phyloP scores from a whole-genome alignment of 1,284 basidiomycete species.

The Mycena citricolor region DNA sequence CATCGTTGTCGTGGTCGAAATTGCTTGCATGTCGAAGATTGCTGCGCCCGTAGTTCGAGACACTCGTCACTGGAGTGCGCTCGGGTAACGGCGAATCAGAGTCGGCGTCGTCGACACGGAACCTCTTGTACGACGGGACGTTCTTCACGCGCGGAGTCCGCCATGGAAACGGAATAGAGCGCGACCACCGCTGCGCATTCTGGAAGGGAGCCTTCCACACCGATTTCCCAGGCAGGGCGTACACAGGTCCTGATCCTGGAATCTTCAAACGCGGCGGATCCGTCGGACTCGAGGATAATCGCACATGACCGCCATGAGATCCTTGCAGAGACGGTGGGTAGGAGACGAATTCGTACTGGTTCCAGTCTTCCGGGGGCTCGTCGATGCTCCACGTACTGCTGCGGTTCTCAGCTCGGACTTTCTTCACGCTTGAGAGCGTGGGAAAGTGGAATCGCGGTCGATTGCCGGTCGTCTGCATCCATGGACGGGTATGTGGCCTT shows the following conservation, averaged over 20 bases:
- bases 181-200: conserved; percentile 1
- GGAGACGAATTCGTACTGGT: conserved; percentile 22
- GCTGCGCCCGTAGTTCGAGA: conserved; percentile 11
- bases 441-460: conserved; percentile 19
- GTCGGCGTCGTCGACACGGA: conserved; percentile 16
- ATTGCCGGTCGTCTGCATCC: conserved; percentile 17
- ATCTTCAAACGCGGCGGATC: conserved; percentile 13
- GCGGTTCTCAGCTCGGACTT: conserved; percentile 15
- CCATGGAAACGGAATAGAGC: conserved; percentile 17
- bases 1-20: conserved; percentile 15
- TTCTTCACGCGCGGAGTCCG: conserved; percentile 15
- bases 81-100: conserved; percentile 20
- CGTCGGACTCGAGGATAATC: conserved; percentile 16
- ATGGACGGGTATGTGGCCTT: conserved; percentile 1
- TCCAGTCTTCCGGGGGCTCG: conserved; percentile 10
- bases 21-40: conserved; percentile 12
- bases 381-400: conserved; percentile 22
- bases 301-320: conserved; percentile 20
- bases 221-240: conserved; percentile 17
- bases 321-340: conserved; percentile 19
- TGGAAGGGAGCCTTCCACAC: conserved; percentile 14
- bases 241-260: conserved; percentile 1
- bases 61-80: conserved; percentile 7
- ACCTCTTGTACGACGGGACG: conserved; percentile 10
- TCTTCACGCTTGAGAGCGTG: conserved; percentile 6